Base-by-base conservation (phyloP, 1,284 basidiomycete species). In the Ustilago nuda region DNA sequence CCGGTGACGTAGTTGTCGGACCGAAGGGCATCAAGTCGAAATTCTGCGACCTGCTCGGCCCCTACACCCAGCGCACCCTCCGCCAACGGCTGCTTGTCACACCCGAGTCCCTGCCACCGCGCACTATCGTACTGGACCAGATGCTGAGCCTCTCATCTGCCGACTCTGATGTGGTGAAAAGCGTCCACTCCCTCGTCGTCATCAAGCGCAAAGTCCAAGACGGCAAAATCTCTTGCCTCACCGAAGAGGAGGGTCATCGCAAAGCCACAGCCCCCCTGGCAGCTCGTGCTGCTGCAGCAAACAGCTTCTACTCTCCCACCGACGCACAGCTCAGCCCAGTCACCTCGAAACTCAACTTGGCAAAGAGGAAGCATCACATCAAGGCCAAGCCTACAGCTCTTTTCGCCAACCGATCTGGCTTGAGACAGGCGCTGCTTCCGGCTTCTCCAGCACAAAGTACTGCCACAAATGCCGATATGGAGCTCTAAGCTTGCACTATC, bases 311-410 rank as follows among this genome's bases (percentile, higher is more conserved):
- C 72, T 81, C 79, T 37, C 84, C 84, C 41, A 84, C 83, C 12
- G 84, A 85, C 64, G 80, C 76, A 23, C 82, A 85, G 75, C 48
- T 85, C 59, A 84, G 82, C 33, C 84, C 84, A 0, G 82, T 82
- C 65, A 84, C 82, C 9, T 83, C 82, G 46, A 85, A 85, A 66
- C 78, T 85, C 50, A 85, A 85, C 64, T 61, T 85, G 35, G 75
- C 76, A 45, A 85, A 85, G 79, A 72, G 76, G 52, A 83, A 84
- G 68, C 83, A 85, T 66, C 70, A 78, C 68, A 62, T 72, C 36
- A 85, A 85, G 73, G 82, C 72, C 39, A 84, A 84, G 69, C 83
- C 83, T 6, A 83, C 81, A n/a, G 73, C 71, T 3, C 76, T 84
- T n/a, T 84, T 84, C 68, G 82, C 82, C 54, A 78, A 78, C 59